These are phyloP conservation scores for Penicillium expansum DNA, from an alignment of 2,329 filamentous ascomycete genomes.

Conservation along the genomic window DNA sequence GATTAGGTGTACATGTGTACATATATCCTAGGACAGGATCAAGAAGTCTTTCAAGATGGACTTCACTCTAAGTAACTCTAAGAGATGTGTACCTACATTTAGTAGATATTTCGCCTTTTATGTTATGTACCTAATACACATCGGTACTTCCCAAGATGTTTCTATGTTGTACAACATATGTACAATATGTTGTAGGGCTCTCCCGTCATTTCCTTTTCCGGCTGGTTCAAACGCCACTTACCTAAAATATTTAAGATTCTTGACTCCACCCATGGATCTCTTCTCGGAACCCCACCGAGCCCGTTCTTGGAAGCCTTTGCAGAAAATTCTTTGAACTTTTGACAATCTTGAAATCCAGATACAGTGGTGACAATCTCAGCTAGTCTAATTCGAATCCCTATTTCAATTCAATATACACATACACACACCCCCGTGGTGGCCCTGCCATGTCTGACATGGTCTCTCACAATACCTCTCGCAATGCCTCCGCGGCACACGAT, in stretches of 20 bases:
- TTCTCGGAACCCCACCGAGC: conserved; percentile 7
- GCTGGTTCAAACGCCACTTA: conserved; percentile 5
- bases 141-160: not conserved
- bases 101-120: no score
- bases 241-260: conserved; percentile 20
- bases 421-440: not conserved
- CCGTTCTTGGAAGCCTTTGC: conserved; percentile 4
- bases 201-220: conserved; percentile 6
- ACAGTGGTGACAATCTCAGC: not conserved
- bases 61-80: no score
- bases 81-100: no score
- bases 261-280: conserved; percentile 9
- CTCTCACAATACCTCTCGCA: conserved; percentile 10
- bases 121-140: no score
- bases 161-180: no score
- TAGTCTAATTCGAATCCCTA: not conserved
- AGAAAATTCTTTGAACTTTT: conserved; percentile 13
- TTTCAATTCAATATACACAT: not conserved
- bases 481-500: not conserved
- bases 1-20: no score
- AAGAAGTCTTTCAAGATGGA: no score
- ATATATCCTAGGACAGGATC: no score
- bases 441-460: conserved; percentile 12
- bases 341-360: not conserved
- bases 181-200: no score